Percentiles rank a stretch among this genome's conserved stretches.
These are phyloP conservation scores for Bimuria novae-zelandiae DNA, from an alignment of 2,329 filamentous ascomycete species.

Conservation along the genomic window DNA sequence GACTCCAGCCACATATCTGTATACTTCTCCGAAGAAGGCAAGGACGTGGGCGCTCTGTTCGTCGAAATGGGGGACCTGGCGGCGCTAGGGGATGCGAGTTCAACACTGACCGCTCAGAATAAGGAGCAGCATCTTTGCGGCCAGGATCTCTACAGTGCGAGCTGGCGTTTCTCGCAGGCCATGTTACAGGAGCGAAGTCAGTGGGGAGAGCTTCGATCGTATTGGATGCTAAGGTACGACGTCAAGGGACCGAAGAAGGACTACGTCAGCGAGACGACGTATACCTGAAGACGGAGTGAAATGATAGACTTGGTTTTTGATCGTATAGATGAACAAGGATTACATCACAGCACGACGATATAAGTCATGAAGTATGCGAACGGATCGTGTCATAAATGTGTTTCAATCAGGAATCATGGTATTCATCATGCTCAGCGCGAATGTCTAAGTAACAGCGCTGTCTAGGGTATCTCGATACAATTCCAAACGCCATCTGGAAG, in stretches of 20 bases:
- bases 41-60: constrained; percentile 69
- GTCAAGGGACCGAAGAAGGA: constrained; percentile 49
- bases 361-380: no score
- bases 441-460: no score
- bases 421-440: no score
- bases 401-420: no score
- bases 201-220: constrained; percentile 45
- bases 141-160: constrained; percentile 72
- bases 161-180: constrained; percentile 63
- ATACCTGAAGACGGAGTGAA: not conserved
- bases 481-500: no score
- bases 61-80: constrained; percentile 65
- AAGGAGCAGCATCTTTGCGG: constrained; percentile 72
- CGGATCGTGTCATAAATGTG: no score
- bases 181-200: not conserved
- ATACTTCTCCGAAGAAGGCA: constrained; percentile 24
- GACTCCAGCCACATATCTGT: constrained; percentile 9
- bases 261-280: constrained; percentile 42
- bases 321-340: no score
- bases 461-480: no score
- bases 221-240: constrained; percentile 45
- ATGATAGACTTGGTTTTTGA: no score
- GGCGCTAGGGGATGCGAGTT: constrained; percentile 26
- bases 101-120: constrained; percentile 47
- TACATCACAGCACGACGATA: no score